Evolutionary conservation across 805 yeast species (phyloP), one percentile per base, ranked within the genome.

Genomic region (Starmerella sp.): DNA sequence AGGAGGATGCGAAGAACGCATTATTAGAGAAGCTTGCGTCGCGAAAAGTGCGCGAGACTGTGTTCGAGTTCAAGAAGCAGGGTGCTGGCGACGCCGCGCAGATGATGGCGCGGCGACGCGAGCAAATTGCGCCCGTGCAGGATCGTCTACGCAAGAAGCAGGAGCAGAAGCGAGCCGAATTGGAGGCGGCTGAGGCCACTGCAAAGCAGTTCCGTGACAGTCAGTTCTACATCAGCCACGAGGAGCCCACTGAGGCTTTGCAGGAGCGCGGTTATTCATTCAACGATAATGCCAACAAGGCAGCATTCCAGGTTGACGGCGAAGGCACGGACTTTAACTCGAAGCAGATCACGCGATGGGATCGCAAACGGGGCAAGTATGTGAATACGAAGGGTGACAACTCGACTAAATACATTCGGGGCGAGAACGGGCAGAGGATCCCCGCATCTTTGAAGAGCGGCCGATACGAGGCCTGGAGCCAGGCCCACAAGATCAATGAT

Each of bases 371-470:
- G 69, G 93, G 95, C 65, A 88, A 88, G 61, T 91, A 86, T 69
- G 78, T 90, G 66, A 76, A 86, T 17, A 82, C 79, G 64, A 86
- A 93, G 59, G 95, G 87, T 65, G 79, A 83, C 71, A 63, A 62
- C 15, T 46, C 50, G 5, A 58, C 60, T 34, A 90, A 87, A 71
- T 91, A 77, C 70, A 93, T 93, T 64, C 83, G 88, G 60, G 95
- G 97, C 58, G 99, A 93, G 69, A 83, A 87, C 69, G 99, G 99
- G 7, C 89, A 84, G 63, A 80, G 79, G 67, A 80, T 93, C 49
- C 96, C 97, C 6, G 97, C 98, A 1, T 77, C 93, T 13, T 88
- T 82, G 72, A 78, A 86, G 66, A 82, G 95, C 2, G 99, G 99
- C 47, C 81, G 87, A 61, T 93, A 81, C 65, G 97, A 90, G 54